Evolutionary conservation across 192 early-diverging fungal species (phyloP).

Genomic region (Ramicandelaber brevisporus): DNA sequence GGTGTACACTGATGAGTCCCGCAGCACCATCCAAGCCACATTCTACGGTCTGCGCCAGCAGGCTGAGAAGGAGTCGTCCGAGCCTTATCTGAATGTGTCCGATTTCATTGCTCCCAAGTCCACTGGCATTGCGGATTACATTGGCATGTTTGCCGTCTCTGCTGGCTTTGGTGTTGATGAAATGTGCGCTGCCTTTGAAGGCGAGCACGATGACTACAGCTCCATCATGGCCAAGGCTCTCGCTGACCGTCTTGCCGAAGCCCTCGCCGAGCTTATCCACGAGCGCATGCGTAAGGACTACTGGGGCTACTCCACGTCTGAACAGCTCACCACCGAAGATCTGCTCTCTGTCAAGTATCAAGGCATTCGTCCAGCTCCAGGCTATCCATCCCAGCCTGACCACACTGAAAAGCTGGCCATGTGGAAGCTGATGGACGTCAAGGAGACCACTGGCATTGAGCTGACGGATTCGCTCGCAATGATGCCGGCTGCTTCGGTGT

Average conservation of each 20-base stretch:
- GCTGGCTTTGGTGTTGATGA: slow-evolving; percentile 80
- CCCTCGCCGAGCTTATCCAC: slow-evolving; percentile 73
- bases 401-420: slow-evolving; percentile 84
- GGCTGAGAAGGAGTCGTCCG: slow-evolving; percentile 58
- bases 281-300: slow-evolving; percentile 61
- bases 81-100: slow-evolving; percentile 68
- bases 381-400: slow-evolving; percentile 87
- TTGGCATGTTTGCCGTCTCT: slow-evolving; percentile 76
- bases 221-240: slow-evolving; percentile 89
- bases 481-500: slow-evolving; percentile 75
- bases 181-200: slow-evolving; percentile 49
- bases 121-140: slow-evolving; percentile 52
- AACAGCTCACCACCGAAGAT: slow-evolving; percentile 47
- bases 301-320: slow-evolving; percentile 68
- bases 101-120: slow-evolving; percentile 76
- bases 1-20: slow-evolving; percentile 52
- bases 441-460: slow-evolving; percentile 51
- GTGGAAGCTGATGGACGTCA: slow-evolving; percentile 70
- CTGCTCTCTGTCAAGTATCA: slow-evolving; percentile 81
- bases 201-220: slow-evolving; percentile 68
- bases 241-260: slow-evolving; percentile 83
- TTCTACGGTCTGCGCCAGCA: slow-evolving; percentile 80
- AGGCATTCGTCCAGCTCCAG: slow-evolving; percentile 85
- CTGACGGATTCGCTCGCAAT: slow-evolving; percentile 87
- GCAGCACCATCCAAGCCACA: slow-evolving; percentile 31